phyloP scores from a whole-genome alignment of 2,329 filamentous ascomycete species.

The Calonectria pseudoturangicola region DNA sequence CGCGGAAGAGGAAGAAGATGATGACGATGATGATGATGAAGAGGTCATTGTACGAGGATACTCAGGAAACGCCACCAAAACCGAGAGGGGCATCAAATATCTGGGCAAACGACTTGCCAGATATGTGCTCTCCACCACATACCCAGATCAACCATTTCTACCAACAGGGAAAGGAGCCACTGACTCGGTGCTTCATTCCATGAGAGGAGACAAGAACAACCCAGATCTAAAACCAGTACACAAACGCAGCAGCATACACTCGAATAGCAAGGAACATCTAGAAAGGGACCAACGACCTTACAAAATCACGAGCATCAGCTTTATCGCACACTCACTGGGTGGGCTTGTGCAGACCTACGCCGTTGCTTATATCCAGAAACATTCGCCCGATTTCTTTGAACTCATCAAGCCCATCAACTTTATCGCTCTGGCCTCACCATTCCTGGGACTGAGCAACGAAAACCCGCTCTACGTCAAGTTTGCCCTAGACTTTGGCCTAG shows the following conservation, averaged over 20 bases:
- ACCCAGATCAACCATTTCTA: conserved; percentile 92
- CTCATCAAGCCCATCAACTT: conserved; percentile 93
- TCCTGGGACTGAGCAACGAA: conserved; percentile 95
- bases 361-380: conserved; percentile 96
- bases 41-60: conserved; percentile 94
- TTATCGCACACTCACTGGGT: conserved; percentile 93
- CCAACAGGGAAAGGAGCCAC: conserved; percentile 75
- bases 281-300: conserved; percentile 75
- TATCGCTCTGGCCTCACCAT: conserved; percentile 89
- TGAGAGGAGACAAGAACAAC: conserved; percentile 65
- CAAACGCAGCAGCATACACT: conserved; percentile 77
- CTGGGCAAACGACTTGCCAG: conserved; percentile 95
- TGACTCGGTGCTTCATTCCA: conserved; percentile 64
- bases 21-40: conserved; percentile 76
- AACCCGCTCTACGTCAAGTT: conserved; percentile 99
- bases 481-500: conserved; percentile 94
- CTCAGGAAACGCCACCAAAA: conserved; percentile 90
- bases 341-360: conserved; percentile 95
- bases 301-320: conserved; percentile 94
- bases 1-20: conserved; percentile 44
- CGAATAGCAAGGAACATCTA: conserved; percentile 72
- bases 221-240: conserved; percentile 71
- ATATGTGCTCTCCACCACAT: conserved; percentile 91
- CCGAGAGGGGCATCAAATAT: conserved; percentile 97
- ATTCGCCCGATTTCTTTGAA: conserved; percentile 93